A percentile compares a stretch with the other conserved stretches of the same genome.
Conservation (phyloP, 2,329 filamentous ascomycete species). For the Cercospora sp. region DNA sequence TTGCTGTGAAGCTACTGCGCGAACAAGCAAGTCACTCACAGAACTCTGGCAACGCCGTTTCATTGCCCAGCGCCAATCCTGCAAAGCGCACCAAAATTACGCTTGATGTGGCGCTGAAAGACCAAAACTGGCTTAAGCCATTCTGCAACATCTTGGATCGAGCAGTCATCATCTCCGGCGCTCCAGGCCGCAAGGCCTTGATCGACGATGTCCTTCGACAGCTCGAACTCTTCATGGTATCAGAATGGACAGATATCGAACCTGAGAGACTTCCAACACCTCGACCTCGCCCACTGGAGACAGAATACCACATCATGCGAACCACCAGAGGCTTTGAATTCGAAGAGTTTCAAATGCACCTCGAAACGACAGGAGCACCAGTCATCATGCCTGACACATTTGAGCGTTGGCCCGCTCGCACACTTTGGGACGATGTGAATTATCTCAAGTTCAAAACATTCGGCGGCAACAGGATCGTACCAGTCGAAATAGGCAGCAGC, state of each 20-base stretch:
- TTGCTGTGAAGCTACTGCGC: conserved; percentile 46
- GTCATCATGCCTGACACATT: conserved; percentile 69
- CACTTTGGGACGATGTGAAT: conserved; percentile 68
- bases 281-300: conserved; percentile 17
- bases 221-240: conserved; percentile 41
- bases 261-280: conserved; percentile 18
- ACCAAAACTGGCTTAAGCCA: conserved; percentile 25
- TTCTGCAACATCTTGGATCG: conserved; percentile 70
- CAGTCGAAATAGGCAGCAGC: conserved; percentile 68
- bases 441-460: conserved; percentile 78
- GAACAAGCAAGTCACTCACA: background rate
- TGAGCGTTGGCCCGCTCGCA: conserved; percentile 75
- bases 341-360: conserved; percentile 34
- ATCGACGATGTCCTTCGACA: conserved; percentile 54
- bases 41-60: background rate
- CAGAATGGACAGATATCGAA: background rate
- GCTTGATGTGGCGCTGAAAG: background rate
- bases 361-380: conserved; percentile 47
- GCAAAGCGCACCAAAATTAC: conserved; percentile 3
- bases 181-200: conserved; percentile 54
- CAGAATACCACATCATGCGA: conserved; percentile 15
- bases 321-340: conserved; percentile 22
- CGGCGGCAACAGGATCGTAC: conserved; percentile 67
- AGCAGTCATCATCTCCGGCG: conserved; percentile 73
- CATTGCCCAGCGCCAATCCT: background rate